Evolutionary conservation across 2,329 filamentous ascomycete species (phyloP).

Genomic region (Immersiporthe knoxdaviesiana): DNA sequence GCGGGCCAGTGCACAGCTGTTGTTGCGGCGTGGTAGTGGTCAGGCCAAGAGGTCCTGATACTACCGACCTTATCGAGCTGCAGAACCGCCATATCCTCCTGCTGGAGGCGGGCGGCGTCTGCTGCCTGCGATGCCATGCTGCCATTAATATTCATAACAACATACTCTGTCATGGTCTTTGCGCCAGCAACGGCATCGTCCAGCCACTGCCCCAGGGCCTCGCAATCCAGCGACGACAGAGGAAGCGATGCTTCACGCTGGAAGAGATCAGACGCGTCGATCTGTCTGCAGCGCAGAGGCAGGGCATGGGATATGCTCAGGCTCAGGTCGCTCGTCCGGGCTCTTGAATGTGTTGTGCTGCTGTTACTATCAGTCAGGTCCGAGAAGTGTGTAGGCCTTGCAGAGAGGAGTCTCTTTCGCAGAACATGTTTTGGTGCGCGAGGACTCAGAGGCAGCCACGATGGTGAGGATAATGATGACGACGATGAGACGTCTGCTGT

Average conservation of each 20-base stretch:
- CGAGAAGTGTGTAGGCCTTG: slow-evolving; percentile 5
- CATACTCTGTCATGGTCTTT: not conserved
- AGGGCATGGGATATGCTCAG: not conserved
- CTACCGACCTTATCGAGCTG: not conserved
- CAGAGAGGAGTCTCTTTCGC: not conserved
- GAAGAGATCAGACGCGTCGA: not conserved
- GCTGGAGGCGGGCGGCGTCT: not conserved
- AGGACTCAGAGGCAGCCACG: not conserved
- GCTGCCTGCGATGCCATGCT: too few species aligned
- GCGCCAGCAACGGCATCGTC: not conserved
- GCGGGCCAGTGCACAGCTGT: slow-evolving; percentile 6
- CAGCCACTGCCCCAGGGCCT: not conserved
- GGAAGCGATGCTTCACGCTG: not conserved
- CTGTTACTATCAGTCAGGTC: not conserved
- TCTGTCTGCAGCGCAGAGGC: not conserved
- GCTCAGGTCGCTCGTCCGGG: not conserved
- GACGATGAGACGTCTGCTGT: not conserved
- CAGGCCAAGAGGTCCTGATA: not conserved
- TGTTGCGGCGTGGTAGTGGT: not conserved
- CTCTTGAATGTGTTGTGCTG: not conserved
- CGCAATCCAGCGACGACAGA: not conserved
- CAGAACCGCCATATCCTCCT: not conserved
- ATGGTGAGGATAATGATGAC: not conserved
- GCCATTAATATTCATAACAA: too few species aligned
- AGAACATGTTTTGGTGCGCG: not conserved